Base-by-base conservation (phyloP, 768 basidiomycete species). In the Suillus subalutaceus region DNA sequence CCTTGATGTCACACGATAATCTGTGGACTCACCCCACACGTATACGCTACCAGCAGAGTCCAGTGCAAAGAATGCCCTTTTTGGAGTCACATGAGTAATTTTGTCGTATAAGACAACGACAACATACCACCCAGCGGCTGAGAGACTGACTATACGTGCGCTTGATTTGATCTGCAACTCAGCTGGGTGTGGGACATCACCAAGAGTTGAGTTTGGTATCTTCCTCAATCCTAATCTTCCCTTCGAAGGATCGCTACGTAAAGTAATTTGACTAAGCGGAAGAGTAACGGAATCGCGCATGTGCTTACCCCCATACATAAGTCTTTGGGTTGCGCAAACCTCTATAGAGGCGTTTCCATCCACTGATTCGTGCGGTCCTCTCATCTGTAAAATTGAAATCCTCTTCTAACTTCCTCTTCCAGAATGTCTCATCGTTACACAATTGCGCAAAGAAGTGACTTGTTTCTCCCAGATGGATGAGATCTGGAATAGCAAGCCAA, bases 31-130 rank as follows among this genome's bases (percentile, higher is more conserved):
- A 92, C 93, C 95, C 93, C 94, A 96, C n/a, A 89, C 89, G 72
- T 89, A 84, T 30, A 96, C 77, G 40, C 79, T 77, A 8, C 94
- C 94, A 59, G 84, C 75, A 1, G 91, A 88, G 75, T 95, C 92
- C 48, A 96, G 78, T 2, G 92, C 93, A 72, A 94, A 90, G 77
- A 94, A 96, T 40, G 90, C 92, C 93, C 93, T 95, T 66, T 55
- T 38, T 26, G 43, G 18, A 60, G 10, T 20, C 30, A 63, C 50
- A 58, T 41, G 37, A n/a, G 41, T 32, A 41, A 48, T 38, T 10
- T 50, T 64, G 63, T 32, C 62, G 67, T 41, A 46, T 59, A 30
- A 57, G 52, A 60, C 40, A 48, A 46, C 6, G 55, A 63, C 62
- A 35, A 78, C 88, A 68, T 72, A 92, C 94, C 91, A 94, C 72